phyloP scores from a whole-genome alignment of 2,329 filamentous ascomycete genomes.

The Fusarium torulosum region DNA sequence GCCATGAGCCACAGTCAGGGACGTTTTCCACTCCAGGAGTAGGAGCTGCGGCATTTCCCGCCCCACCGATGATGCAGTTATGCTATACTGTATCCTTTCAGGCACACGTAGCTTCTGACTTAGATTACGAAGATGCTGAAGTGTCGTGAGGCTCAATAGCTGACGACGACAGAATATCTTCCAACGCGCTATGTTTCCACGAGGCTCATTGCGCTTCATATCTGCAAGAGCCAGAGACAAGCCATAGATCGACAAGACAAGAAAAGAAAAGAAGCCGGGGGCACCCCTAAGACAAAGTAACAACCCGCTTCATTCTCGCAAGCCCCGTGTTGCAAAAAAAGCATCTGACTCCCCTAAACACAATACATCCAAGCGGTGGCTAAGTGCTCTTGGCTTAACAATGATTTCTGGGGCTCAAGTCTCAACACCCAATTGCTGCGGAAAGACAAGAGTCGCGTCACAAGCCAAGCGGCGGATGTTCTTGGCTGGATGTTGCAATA shows the following conservation, averaged over 20 bases:
- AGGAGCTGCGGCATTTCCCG: slow-evolving; percentile 17
- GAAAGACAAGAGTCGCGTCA: background rate
- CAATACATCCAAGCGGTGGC: slow-evolving; percentile 6
- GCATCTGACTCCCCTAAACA: background rate
- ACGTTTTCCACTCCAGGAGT: background rate
- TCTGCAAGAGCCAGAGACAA: background rate
- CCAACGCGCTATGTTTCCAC: slow-evolving; percentile 4
- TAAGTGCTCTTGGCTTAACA: slow-evolving; percentile 26
- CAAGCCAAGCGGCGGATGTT: slow-evolving; percentile 11
- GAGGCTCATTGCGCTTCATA: background rate
- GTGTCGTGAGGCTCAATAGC: background rate
- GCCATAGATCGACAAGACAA: background rate
- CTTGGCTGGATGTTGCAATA: slow-evolving; percentile 20
- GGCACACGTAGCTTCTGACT: background rate
- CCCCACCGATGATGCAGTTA: background rate
- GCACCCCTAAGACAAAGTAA: background rate
- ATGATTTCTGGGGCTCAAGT: background rate
- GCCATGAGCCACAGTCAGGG: slow-evolving; percentile 1
- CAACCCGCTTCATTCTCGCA: background rate
- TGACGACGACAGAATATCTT: background rate
- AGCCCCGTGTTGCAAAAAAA: slow-evolving; percentile 1
- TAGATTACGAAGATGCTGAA: background rate
- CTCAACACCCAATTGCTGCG: background rate
- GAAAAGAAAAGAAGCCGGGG: background rate
- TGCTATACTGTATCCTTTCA: background rate